Conservation (phyloP, 257 asterid species). For the Nemophila menziesii region DNA sequence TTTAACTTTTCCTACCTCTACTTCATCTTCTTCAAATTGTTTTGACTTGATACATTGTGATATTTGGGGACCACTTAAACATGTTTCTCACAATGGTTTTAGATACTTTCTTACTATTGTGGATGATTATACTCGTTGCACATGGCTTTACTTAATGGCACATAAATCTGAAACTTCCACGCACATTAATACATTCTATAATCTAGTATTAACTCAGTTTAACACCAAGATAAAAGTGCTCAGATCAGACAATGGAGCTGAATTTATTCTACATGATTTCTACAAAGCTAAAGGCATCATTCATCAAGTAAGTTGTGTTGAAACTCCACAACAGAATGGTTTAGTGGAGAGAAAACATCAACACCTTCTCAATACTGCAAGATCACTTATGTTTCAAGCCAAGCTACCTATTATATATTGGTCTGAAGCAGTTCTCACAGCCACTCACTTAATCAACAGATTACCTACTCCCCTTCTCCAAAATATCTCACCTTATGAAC, state of each 20-base stretch:
- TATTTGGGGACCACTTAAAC: not conserved
- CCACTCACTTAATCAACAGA: not conserved
- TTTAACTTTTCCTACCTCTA: not conserved
- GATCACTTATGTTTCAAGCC: slow-evolving; percentile 2
- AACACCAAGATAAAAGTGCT: no score
- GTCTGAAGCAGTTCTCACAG: not conserved
- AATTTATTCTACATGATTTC: no score
- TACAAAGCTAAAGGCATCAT: not conserved
- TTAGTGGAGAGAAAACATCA: not conserved
- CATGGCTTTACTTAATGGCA: not conserved
- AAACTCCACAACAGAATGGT: slow-evolving; percentile 11
- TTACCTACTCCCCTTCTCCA: not conserved
- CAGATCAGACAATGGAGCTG: no score
- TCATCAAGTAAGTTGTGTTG: slow-evolving; percentile 4
- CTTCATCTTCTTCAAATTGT: no score
- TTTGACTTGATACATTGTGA: not conserved
- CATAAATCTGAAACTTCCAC: not conserved
- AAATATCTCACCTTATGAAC: not conserved
- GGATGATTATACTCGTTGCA: slow-evolving; percentile 6
- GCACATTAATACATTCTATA: not conserved
- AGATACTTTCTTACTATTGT: slow-evolving; percentile 7
- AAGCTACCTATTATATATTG: not conserved
- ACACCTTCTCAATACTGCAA: not conserved
- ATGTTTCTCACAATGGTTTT: slow-evolving; percentile 1
- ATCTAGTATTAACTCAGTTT: not conserved